Base-by-base conservation (phyloP, 2,329 filamentous ascomycete genomes). In the Cryoendolithus antarcticus region DNA sequence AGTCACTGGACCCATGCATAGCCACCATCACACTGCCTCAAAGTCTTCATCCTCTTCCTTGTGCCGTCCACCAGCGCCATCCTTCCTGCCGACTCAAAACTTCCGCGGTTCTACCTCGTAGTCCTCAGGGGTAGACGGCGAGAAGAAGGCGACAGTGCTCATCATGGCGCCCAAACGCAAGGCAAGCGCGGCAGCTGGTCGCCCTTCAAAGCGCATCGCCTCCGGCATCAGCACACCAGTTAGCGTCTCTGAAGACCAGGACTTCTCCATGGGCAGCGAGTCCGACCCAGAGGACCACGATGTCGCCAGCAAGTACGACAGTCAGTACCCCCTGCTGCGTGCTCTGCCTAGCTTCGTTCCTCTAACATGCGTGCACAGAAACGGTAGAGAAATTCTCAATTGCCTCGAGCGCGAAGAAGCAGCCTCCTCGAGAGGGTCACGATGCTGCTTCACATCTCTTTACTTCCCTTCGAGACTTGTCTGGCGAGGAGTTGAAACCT, bases 401-500 rank as follows among this genome's bases (percentile, higher is more conserved):
- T 42, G 63, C 69, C 40, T 62, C 67, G 3, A 69, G 69, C 52
- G 59, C 65, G 48, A 60, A 66, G 50, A 60, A 67, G 54, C 51
- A 46, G 33, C 29, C 44, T 49, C 46, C 53, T 6, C 56, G 62
- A 34, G 35, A 40, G 8, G 62, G 58, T 37, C 57, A 62, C 35
- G 74, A 79, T 46, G 65, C 72, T 7, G 70, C 74, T 35, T 76
- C 73, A 40, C 63, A 63, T 42, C 53, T 71, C 21, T 72, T 71
- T 57, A 73, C 69, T 34, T 30, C 48, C n/a, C 71, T 74, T 49
- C 74, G 75, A 47, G 86, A 98, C 61, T 91, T 91, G 59, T 88
- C 84, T 35, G 82, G 81, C 48, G 71, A 94, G 30, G 69, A 75
- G 30, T 68, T 95, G 48, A 96, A 95, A 62, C 76, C 81, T 3